Base-by-base conservation (phyloP, 257 asterid genomes). In the Ligustrum vulgare region DNA sequence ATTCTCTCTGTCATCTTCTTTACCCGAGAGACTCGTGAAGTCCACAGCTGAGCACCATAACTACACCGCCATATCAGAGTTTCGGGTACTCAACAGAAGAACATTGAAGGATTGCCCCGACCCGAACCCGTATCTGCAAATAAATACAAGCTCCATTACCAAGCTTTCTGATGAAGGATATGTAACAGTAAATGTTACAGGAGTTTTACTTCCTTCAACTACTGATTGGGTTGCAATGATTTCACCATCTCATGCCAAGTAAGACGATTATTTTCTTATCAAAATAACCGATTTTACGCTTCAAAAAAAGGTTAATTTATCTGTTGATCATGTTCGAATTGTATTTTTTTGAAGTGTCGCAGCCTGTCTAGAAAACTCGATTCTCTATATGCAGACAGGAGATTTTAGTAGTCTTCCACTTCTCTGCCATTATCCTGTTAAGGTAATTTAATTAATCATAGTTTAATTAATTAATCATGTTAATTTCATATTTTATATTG, bases 401-500 rank as follows among this genome's bases (percentile, higher is more conserved):
- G 98, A 93, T 82, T 43, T 88, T 1, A 81, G 82, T 70, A 71
- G 63, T 43, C 96, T 93, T 73, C 98, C 98, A 4, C 97, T 93
- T 72, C 87, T 93, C 5, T 93, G 98, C 76, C 97, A 93, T 76
- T 93, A 93, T 71, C 98, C 98, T 1, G 91, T 91, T 8, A 93
- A 93, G 95, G 97, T 92, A 65, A 77, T 74, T 12, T 45, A 45
- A 8, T 13, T 15, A 45, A 34, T 34, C 37, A 34, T 34, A 34
- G 37, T 34, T 34, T 34, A 34, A 36, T 36, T 35, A n/a, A n/a
- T n/a, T n/a, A 36, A 8, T 6, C 41, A 36, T 36, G 9, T 36
- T 36, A 36, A 36, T 36, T 36, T 7, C 8, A 36, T 6, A 8
- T 35, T 37, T 37, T 37, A 37, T 37, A 37, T 37, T 37, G 45